Conservation (phyloP, 2,329 filamentous ascomycete species). For the Cylindrodendrum hubeiense region DNA sequence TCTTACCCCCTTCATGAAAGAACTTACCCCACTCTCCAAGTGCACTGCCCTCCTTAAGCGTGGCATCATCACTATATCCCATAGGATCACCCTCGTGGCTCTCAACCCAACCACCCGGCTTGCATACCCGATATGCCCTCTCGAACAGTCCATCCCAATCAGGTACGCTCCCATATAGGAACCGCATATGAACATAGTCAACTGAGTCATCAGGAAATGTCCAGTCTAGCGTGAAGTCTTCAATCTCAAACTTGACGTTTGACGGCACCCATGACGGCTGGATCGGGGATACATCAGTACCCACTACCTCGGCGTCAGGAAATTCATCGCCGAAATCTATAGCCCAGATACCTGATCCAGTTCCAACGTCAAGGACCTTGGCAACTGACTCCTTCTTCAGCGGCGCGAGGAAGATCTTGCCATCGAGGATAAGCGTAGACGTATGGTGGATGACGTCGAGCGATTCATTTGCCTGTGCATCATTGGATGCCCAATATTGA, state of each 20-base stretch:
- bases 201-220: constrained; percentile 53
- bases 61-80: constrained; percentile 46
- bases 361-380: constrained; percentile 34
- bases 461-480: constrained; percentile 33
- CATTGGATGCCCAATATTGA: constrained; percentile 37
- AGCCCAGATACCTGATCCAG: constrained; percentile 57
- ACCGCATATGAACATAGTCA: constrained; percentile 71
- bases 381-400: constrained; percentile 3
- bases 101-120: constrained; percentile 65
- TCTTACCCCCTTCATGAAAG: constrained; percentile 45
- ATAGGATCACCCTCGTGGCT: constrained; percentile 45
- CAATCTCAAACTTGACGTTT: constrained; percentile 57
- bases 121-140: constrained; percentile 63
- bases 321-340: constrained; percentile 60
- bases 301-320: constrained; percentile 59
- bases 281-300: constrained; percentile 68
- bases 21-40: constrained; percentile 44
- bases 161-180: constrained; percentile 66
- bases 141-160: constrained; percentile 67
- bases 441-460: constrained; percentile 36
- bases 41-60: constrained; percentile 43
- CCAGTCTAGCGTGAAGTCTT: constrained; percentile 49
- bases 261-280: constrained; percentile 64
- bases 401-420: constrained; percentile 31
- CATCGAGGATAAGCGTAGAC: constrained; percentile 23